Evolutionary conservation across 257 asterid genomes (phyloP), one percentile per base, ranked within the genome.

Genomic region (Ocimum tenuiflorum): DNA sequence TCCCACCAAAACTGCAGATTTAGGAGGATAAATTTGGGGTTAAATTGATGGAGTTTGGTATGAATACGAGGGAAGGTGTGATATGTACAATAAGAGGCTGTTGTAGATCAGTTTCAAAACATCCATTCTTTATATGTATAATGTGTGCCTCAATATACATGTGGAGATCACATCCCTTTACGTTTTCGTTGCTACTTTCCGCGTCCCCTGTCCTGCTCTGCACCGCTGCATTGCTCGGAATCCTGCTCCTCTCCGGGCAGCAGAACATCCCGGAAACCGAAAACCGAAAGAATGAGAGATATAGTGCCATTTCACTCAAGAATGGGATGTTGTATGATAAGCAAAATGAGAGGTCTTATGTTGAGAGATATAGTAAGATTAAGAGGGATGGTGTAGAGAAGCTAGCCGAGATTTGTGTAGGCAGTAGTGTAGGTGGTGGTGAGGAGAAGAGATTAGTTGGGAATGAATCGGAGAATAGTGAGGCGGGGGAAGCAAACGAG

Each of bases 191-290:
- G 48, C 63, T 92, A 84, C 79, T 92, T 7, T 80, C 89, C 56
- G 82, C 77, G 23, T 89, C 88, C 14, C 99, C 99, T 54, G 81
- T 87, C 12, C 70, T 92, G 19, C 71, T 86, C 5, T 92, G 96
- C 77, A 84, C 99, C 73, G 91, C 88, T 65, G 58, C 79, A 63
- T 81, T 92, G 83, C 95, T 92, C 46, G 99, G 99, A 9, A 80
- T 85, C 62, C 82, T 92, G 18, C 69, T 92, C 38, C 84, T 87
- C 79, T 87, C 79, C 58, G 97, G 97, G 33, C 85, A 92, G 43
- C 78, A 78, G 2, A 84, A 80, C 71, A 10, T 83, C 38, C 94
- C 92, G 0, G 83, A 84, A 41, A 77, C 78, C 6, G 91, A 79
- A 49, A 61, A 15, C 29, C 94, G 78, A 49, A 88, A 79, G 69